Evolutionary conservation across 2,329 filamentous ascomycete genomes (phyloP), one percentile per base, ranked within the genome.

Genomic region (Aspergillus sp.): DNA sequence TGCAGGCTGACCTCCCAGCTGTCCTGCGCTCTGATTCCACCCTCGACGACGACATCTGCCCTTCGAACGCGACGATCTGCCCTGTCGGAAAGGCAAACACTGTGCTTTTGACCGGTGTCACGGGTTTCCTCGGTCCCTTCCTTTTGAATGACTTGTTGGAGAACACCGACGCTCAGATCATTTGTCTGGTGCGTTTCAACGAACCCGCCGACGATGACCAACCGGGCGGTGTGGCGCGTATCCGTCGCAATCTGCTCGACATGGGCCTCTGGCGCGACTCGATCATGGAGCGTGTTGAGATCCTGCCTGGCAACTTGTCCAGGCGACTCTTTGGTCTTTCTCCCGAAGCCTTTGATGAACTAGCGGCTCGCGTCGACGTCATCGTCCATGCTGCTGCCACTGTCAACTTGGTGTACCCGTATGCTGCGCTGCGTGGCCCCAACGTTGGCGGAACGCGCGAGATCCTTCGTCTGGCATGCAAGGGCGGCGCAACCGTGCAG

Each of bases 391-490:
- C 88, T 32, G 89, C 85, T 21, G 89, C 89, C 4, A 88, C 86
- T 0, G 89, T 93, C 64, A 91, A 91, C 65, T 76, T 93, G 45
- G 88, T 93, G 0, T 92, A 93, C 59, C 88, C 89, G 0, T 92
- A 92, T 59, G 89, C 88, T 40, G 87, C 88, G 0, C 76, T 93
- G 59, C 81, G 88, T 49, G 83, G 81, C 47, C 83, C 88, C 52
- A 93, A 93, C 60, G 86, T 93, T 2, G 84, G 83, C n/a, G 89
- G 89, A n/a, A 91, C 88, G 0, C 77, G 82, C 40, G 88, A 92
- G 66, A 82, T 92, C 36, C 71, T 93, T 47, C 86, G 88, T 41
- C 76, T 93, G 21, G 88, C 88, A 0, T 80, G 82, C 52, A 78
- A 81, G 34, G 81, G 79, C 20, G 85, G 85, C 11, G 87, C 88